Evolutionary conservation across 306 rosid species (phyloP).

Genomic region (Neltuma alba): DNA sequence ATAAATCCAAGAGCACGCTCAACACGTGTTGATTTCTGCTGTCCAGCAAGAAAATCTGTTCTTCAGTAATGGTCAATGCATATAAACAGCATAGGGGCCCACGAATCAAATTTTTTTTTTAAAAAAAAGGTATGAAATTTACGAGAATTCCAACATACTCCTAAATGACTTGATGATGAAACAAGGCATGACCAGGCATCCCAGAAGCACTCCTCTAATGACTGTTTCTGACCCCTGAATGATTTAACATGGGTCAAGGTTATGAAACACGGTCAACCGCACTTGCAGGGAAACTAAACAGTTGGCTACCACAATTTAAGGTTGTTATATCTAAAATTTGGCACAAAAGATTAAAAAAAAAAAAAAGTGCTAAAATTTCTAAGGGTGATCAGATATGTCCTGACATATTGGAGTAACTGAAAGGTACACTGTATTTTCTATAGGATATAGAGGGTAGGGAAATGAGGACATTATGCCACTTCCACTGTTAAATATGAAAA

Average conservation of each 20-base stretch:
- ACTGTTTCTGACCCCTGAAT: constrained; percentile 54
- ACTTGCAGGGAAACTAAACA: constrained; percentile 28
- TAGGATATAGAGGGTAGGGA: background rate
- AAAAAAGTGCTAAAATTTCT: background rate
- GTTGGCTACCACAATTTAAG: background rate
- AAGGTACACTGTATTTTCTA: background rate
- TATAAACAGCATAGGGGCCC: constrained; percentile 8
- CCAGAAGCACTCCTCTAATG: constrained; percentile 97
- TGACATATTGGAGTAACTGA: background rate
- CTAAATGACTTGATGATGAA: constrained; percentile 89
- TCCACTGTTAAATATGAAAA: background rate
- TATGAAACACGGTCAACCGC: constrained; percentile 39
- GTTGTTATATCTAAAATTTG: background rate
- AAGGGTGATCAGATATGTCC: background rate
- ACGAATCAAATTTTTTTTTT: background rate
- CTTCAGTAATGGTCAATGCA: constrained; percentile 28
- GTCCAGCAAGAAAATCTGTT: constrained; percentile 28
- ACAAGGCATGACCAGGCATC: constrained; percentile 98
- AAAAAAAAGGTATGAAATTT: constrained; percentile 22
- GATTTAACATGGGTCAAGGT: constrained; percentile 38
- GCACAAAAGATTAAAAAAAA: background rate
- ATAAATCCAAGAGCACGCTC: constrained; percentile 91
- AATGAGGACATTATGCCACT: constrained; percentile 12
- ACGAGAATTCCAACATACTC: constrained; percentile 50
- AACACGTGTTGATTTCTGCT: constrained; percentile 80